A percentile compares a stretch with the other conserved stretches of the same genome.
Conservation (phyloP, 768 basidiomycete species). For the Lyophyllum shimeji region DNA sequence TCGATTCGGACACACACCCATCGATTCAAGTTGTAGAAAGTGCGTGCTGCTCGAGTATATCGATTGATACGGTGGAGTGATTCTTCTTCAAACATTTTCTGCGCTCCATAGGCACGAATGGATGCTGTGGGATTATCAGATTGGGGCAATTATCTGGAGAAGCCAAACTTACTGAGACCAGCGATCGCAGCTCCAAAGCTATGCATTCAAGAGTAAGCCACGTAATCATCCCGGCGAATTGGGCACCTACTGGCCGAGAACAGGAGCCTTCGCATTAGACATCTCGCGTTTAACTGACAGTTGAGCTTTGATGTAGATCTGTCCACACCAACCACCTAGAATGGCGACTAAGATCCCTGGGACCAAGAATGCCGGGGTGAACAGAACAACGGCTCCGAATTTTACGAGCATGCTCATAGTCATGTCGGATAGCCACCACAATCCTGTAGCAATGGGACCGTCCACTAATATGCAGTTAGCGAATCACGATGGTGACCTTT, state of each 20-base stretch:
- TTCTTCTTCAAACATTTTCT: conserved; percentile 43
- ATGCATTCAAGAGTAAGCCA: conserved; percentile 4
- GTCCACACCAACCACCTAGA: conserved; percentile 42
- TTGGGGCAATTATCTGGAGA: neutral
- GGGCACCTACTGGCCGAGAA: conserved; percentile 39
- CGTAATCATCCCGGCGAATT: conserved; percentile 18
- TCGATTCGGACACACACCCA: conserved; percentile 55
- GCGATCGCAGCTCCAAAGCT: conserved; percentile 56
- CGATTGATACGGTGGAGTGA: conserved; percentile 53
- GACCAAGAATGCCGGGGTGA: conserved; percentile 46
- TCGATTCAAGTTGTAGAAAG: conserved; percentile 53
- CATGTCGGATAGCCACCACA: conserved; percentile 28
- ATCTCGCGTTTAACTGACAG: conserved; percentile 48
- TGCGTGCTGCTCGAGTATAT: conserved; percentile 44
- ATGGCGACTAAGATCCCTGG: conserved; percentile 42
- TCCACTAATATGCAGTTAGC: conserved; percentile 49
- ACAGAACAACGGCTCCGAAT: conserved; percentile 41
- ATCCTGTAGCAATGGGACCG: conserved; percentile 26
- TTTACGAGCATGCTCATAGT: conserved; percentile 38
- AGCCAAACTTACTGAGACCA: conserved; percentile 42
- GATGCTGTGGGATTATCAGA: conserved; percentile 32
- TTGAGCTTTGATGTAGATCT: conserved; percentile 46
- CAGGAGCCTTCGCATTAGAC: conserved; percentile 38
- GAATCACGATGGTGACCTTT: neutral
- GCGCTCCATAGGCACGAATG: conserved; percentile 66